A percentile compares a stretch with the other conserved stretches of the same genome.
These are phyloP conservation scores for Cladosporium cucumerinum DNA, from an alignment of 2,329 filamentous ascomycete genomes.

Conservation along the genomic window DNA sequence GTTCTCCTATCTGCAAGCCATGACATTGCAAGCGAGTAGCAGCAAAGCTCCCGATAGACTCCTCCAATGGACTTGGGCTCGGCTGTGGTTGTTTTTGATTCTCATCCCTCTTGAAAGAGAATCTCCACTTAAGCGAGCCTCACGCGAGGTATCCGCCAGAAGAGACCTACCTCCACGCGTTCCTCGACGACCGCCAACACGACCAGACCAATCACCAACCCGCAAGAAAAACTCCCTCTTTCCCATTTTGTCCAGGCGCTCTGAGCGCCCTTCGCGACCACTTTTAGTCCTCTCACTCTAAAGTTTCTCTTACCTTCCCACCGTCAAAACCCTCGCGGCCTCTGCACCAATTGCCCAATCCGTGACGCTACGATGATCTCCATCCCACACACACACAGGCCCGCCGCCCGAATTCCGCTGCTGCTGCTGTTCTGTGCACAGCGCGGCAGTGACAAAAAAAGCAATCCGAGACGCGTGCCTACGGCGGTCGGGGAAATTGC, in stretches of 20 bases:
- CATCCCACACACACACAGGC: background rate
- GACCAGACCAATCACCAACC: background rate
- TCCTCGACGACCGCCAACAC: background rate
- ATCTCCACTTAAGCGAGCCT: background rate
- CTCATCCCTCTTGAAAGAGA: background rate
- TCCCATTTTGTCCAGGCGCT: background rate
- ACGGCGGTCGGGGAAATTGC: slow-evolving; percentile 2
- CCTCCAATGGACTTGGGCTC: background rate
- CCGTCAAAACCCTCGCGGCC: background rate
- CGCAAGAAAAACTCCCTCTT: background rate
- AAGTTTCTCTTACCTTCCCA: background rate
- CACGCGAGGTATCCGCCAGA: background rate
- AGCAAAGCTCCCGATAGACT: background rate
- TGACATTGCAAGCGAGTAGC: background rate
- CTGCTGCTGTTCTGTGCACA: background rate
- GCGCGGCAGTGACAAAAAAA: background rate
- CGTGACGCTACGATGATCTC: background rate
- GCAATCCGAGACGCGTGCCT: background rate
- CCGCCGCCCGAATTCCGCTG: background rate
- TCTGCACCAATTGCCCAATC: background rate
- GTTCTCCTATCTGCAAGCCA: background rate
- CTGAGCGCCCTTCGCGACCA: background rate
- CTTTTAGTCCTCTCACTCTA: background rate
- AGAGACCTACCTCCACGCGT: slow-evolving; percentile 2
- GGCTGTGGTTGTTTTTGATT: background rate